Conservation (phyloP, 495 filamentous ascomycete species). For the Tuber aestivum region DNA sequence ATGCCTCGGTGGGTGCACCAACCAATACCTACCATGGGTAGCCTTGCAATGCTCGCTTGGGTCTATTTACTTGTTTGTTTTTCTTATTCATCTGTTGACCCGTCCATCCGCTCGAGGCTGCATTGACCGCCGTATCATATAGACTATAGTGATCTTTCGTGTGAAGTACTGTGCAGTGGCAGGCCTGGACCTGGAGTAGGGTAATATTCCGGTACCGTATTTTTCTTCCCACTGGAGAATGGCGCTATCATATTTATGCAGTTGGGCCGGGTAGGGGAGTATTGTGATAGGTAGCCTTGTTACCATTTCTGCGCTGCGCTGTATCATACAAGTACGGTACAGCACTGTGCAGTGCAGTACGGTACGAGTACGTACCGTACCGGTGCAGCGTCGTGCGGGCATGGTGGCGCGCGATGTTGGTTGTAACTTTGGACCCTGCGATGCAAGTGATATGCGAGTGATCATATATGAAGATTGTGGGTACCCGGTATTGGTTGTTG, state of each 20-base stretch:
- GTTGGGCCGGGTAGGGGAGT: too few species aligned
- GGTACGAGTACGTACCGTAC: too few species aligned
- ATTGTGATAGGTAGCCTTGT: background rate
- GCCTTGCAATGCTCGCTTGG: background rate
- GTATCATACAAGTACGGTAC: background rate
- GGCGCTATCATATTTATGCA: background rate
- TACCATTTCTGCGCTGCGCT: background rate
- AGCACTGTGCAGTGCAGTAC: too few species aligned
- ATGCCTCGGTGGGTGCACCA: background rate
- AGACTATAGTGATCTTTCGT: background rate
- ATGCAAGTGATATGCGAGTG: background rate
- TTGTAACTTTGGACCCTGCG: background rate
- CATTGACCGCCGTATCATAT: background rate
- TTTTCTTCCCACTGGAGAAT: background rate
- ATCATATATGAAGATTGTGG: background rate
- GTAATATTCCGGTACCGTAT: too few species aligned
- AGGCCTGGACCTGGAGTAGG: background rate
- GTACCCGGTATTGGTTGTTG: background rate
- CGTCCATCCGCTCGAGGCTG: background rate
- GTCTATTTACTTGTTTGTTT: background rate
- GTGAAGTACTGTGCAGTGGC: background rate
- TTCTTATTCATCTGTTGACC: background rate
- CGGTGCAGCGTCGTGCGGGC: background rate
- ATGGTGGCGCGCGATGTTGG: background rate
- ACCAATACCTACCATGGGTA: background rate